These are phyloP conservation scores for Chalciporus piperatus DNA, from an alignment of 768 basidiomycete genomes.

Conservation along the genomic window DNA sequence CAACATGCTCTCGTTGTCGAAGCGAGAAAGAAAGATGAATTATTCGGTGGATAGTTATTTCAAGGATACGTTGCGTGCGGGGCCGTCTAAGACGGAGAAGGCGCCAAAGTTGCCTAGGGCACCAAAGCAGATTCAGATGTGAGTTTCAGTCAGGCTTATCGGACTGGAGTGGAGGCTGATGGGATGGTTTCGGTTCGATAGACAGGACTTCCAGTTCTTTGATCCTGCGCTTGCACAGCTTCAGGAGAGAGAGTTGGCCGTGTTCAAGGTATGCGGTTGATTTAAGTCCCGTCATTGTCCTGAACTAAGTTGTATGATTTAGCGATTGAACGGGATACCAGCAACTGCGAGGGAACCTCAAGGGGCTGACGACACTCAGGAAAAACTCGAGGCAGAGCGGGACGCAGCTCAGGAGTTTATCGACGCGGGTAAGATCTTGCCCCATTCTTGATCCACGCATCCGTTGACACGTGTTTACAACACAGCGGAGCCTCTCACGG, in stretches of 20 bases:
- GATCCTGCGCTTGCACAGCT: conserved; percentile 74
- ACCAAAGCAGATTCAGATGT: conserved; percentile 87
- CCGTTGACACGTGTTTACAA: not conserved
- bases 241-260: conserved; percentile 84
- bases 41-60: conserved; percentile 96
- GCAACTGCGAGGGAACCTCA: conserved; percentile 63
- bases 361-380: conserved; percentile 74
- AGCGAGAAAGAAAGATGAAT: conserved; percentile 90
- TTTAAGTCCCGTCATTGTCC: not conserved
- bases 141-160: conserved; percentile 26
- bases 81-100: conserved; percentile 77
- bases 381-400: conserved; percentile 81
- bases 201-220: conserved; percentile 98
- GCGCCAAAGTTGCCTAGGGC: conserved; percentile 79
- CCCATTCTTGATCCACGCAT: not conserved
- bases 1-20: conserved; percentile 82
- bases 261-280: conserved; percentile 55
- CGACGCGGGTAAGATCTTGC: conserved; percentile 58
- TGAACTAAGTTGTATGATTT: not conserved
- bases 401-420: conserved; percentile 80
- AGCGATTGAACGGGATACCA: conserved; percentile 66
- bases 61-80: conserved; percentile 83
- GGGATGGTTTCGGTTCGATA: conserved; percentile 26
- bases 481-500: conserved; percentile 86
- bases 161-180: not conserved